phyloP scores from a whole-genome alignment of 345 rosid genomes.

The Eucalyptus pauciflora region DNA sequence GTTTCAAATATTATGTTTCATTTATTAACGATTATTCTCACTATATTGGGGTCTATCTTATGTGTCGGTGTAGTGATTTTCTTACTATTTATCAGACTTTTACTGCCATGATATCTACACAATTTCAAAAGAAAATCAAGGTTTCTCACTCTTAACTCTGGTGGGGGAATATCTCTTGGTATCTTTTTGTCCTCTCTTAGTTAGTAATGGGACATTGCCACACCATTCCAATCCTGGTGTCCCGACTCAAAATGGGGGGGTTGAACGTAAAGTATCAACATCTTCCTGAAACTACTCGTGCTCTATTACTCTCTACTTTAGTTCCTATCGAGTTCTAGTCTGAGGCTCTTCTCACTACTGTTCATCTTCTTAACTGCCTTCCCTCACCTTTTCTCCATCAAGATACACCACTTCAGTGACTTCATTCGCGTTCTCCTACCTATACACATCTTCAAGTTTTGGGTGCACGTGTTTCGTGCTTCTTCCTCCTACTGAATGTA shows the following conservation, averaged over 20 bases:
- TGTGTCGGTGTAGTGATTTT: too few relatives aligned
- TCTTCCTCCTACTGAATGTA: neutral
- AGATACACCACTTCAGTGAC: neutral
- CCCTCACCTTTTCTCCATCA: neutral
- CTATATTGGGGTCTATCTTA: too few relatives aligned
- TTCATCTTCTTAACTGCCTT: neutral
- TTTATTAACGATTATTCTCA: too few relatives aligned
- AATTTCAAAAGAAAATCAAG: too few relatives aligned
- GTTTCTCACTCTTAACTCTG: too few relatives aligned
- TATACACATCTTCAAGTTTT: neutral
- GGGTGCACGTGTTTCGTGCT: accelerated
- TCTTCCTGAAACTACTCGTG: neutral
- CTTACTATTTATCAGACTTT: too few relatives aligned
- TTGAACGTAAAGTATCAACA: neutral
- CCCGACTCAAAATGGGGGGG: neutral
- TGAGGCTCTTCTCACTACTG: neutral
- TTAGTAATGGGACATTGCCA: too few relatives aligned
- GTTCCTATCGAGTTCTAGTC: neutral
- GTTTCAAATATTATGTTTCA: too few relatives aligned
- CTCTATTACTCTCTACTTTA: neutral
- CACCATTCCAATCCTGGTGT: too few relatives aligned
- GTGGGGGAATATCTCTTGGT: too few relatives aligned
- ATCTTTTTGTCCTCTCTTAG: too few relatives aligned
- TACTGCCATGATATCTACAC: too few relatives aligned
- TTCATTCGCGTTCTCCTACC: neutral